Percentiles rank a stretch among this genome's conserved stretches.
Evolutionary conservation across 441 rosid species (phyloP).

Genomic region (Manihot esculenta): DNA sequence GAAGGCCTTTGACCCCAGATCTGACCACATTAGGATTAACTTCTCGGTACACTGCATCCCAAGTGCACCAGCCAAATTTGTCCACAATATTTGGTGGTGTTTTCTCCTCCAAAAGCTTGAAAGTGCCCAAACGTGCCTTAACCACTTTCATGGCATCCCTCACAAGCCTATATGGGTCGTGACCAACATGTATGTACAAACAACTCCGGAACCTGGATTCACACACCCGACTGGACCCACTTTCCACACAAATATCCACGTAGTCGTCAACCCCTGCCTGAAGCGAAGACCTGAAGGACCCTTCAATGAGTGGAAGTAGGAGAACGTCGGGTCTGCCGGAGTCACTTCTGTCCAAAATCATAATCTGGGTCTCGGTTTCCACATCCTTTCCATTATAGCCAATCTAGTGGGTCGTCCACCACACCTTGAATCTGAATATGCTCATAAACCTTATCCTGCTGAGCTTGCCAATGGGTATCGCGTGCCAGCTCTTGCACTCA

Average conservation of each 20-base stretch:
- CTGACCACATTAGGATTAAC: too few species aligned
- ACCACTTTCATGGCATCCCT: slow-evolving; percentile 75
- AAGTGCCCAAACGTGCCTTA: slow-evolving; percentile 26
- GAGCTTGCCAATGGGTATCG: slow-evolving; percentile 63
- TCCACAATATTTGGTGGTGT: slow-evolving; percentile 70
- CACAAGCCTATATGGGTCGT: slow-evolving; percentile 63
- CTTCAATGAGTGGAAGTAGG: slow-evolving; percentile 63
- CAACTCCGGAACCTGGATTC: slow-evolving; percentile 13
- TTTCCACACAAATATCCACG: slow-evolving; percentile 67
- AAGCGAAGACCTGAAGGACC: slow-evolving; percentile 59
- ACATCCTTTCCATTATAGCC: slow-evolving; percentile 68
- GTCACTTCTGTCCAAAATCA: slow-evolving; percentile 48
- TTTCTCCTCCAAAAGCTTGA: slow-evolving; percentile 70
- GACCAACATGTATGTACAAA: slow-evolving; percentile 58
- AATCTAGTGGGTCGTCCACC: slow-evolving; percentile 95
- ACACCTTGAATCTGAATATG: slow-evolving; percentile 89
- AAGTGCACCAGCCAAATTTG: slow-evolving; percentile 94
- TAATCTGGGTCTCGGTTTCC: slow-evolving; percentile 62
- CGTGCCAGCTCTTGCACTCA: slow-evolving; percentile 53
- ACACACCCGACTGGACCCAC: slow-evolving; percentile 45
- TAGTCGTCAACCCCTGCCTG: slow-evolving; percentile 55
- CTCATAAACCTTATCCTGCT: slow-evolving; percentile 69
- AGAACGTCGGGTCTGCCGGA: slow-evolving; percentile 64
- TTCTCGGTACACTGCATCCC: slow-evolving; percentile 74
- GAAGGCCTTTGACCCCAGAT: too few species aligned